Evolutionary conservation across 1,139 yeast genomes (phyloP).

Genomic region (Lodderomyces oxycetoniae): DNA sequence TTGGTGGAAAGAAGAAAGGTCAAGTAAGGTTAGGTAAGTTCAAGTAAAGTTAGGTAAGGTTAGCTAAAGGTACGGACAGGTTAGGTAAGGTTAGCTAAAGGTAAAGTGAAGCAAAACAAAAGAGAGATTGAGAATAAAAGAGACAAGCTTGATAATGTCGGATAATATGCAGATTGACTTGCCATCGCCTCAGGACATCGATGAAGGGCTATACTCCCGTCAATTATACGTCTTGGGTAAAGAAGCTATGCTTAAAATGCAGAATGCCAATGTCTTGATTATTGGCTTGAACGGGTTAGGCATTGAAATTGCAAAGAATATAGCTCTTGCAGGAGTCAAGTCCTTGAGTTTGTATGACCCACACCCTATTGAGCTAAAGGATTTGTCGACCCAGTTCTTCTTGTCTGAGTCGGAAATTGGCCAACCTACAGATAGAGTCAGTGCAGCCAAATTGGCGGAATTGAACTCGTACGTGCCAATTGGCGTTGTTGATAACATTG

Average conservation of each 20-base stretch:
- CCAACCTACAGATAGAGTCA: conserved; percentile 65
- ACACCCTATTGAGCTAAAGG: conserved; percentile 56
- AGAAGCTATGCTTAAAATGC: conserved; percentile 98
- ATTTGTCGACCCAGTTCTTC: conserved; percentile 87
- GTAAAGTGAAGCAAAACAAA: too few relatives aligned
- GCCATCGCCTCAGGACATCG: conserved; percentile 54
- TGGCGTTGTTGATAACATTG: conserved; percentile 54
- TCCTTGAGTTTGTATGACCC: conserved; percentile 88
- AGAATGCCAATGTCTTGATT: conserved; percentile 79
- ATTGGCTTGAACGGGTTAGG: conserved; percentile 92
- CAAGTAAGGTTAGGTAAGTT: too few relatives aligned
- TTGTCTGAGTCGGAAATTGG: conserved; percentile 70
- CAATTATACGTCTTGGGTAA: conserved; percentile 91
- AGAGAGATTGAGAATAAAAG: too few relatives aligned
- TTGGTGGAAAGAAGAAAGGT: too few relatives aligned
- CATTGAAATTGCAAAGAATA: conserved; percentile 91
- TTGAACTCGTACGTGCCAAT: conserved; percentile 89
- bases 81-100: too few relatives aligned
- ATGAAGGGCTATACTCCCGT: conserved; percentile 91
- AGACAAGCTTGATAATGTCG: too few relatives aligned
- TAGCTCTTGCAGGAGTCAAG: conserved; percentile 96
- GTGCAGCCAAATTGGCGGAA: conserved; percentile 66
- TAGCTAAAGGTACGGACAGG: too few relatives aligned
- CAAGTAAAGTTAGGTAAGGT: too few relatives aligned
- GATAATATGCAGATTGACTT: conserved; percentile 52